These are phyloP conservation scores for Iris macrosiphon DNA, from an alignment of 106 monocot genomes.

Conservation along the genomic window DNA sequence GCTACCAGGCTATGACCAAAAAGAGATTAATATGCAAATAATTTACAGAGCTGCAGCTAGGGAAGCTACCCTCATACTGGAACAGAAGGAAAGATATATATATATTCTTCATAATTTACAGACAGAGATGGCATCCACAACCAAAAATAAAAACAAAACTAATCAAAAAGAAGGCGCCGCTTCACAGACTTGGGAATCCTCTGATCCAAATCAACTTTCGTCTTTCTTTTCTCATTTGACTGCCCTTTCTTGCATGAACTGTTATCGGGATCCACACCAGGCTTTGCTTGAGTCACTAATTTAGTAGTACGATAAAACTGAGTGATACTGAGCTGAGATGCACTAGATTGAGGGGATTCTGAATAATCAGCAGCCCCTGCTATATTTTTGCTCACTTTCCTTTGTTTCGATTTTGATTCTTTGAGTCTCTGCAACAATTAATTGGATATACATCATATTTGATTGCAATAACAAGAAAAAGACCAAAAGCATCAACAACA, in stretches of 20 bases:
- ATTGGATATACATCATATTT: not conserved
- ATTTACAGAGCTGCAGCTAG: no score
- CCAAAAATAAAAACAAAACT: not conserved
- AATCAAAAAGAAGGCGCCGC: conserved; percentile 72
- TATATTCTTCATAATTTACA: conserved; percentile 6
- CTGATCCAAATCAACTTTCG: conserved; percentile 17
- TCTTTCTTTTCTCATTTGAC: conserved; percentile 14
- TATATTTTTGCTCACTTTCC: conserved; percentile 25
- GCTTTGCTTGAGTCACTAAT: conserved; percentile 10
- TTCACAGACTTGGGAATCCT: conserved; percentile 47
- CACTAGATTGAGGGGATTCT: conserved; percentile 27
- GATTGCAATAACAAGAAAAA: not conserved
- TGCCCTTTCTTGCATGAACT: conserved; percentile 1
- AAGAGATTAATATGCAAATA: no score
- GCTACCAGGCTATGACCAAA: no score
- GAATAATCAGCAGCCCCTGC: not conserved
- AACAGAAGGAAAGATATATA: no score
- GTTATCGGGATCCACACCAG: conserved; percentile 14
- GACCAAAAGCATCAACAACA: no score
- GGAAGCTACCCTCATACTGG: no score
- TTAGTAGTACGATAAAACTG: conserved; percentile 82
- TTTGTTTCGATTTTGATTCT: conserved; percentile 38
- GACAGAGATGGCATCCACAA: not conserved
- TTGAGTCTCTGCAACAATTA: conserved; percentile 41
- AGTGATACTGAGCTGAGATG: conserved; percentile 75